Base-by-base conservation (phyloP, 2,329 filamentous ascomycete species). In the Furcasterigmium sp. region DNA sequence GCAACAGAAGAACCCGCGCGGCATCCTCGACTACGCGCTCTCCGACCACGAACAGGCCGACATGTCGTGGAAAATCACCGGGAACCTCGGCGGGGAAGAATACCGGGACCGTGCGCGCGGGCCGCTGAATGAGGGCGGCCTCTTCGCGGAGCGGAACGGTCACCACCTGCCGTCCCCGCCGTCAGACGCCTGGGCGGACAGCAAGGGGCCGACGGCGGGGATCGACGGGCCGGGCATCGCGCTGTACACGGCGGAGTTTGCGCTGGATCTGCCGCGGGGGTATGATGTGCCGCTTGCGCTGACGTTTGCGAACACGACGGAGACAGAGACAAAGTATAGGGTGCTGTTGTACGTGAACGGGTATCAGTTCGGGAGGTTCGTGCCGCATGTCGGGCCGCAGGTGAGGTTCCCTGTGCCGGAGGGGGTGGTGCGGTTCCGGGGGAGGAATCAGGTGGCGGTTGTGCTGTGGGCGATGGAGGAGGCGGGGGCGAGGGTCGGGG, bases 381-480 rank as follows among this genome's bases (percentile, higher is more conserved):
- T 78, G 5, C 80, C 76, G 52, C 82, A 87, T 51, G 65, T 88
- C 18, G 84, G 85, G 0, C 85, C 85, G 4, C 83, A 88, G 65
- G 76, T 72, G 0, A 67, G 60, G 4, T 88, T 79, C 62, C 83
- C 83, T 4, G 76, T 88, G 8, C 84, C 84, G 0, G 74, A 85
- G 61, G 82, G 82, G 18, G 64, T 88, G 23, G 63, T 85, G 49
- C 75, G 88, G 54, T 82, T 86, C 55, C 68, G 70, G 15, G 84
- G 83, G 2, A 72, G 64, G 32, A 89, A 89, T 53, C 83, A 76
- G 54, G 48, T 88, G 10, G 82, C 71, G 2, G 53, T 88, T n/a
- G 77, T 72, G 29, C 55, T 89, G 20, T 89, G 84, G 84, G 76
- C 76, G 2, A 64, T 80, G 47, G 74, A 79, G 41, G 62, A 62